These are phyloP conservation scores for Wickerhamiella sorbophila DNA, from an alignment of 805 yeast species.

Conservation along the genomic window DNA sequence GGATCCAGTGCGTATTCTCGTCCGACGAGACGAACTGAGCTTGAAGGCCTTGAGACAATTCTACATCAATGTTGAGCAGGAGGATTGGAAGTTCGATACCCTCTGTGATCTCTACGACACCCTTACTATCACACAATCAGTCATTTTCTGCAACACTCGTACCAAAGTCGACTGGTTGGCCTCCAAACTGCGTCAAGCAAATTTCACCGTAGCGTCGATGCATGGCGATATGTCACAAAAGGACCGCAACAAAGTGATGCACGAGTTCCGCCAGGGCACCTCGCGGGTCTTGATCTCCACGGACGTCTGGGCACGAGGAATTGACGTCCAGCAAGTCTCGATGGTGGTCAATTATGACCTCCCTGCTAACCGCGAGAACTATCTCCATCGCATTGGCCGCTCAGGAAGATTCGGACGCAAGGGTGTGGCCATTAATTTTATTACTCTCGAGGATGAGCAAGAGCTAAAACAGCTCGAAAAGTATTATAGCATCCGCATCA, in stretches of 20 bases:
- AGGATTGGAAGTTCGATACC: slow-evolving; percentile 88
- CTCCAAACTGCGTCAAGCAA: slow-evolving; percentile 58
- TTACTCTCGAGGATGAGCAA: slow-evolving; percentile 63
- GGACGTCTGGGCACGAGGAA: slow-evolving; percentile 96
- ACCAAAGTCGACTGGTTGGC: slow-evolving; percentile 87
- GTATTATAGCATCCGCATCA: slow-evolving; percentile 76
- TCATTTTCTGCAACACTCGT: slow-evolving; percentile 94
- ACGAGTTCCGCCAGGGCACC: slow-evolving; percentile 85
- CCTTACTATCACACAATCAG: slow-evolving; percentile 91
- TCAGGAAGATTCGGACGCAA: slow-evolving; percentile 97
- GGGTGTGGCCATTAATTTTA: slow-evolving; percentile 88
- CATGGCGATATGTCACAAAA: slow-evolving; percentile 95
- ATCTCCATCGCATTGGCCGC: slow-evolving; percentile 95
- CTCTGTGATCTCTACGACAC: slow-evolving; percentile 91
- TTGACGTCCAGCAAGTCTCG: slow-evolving; percentile 96
- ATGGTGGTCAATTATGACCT: slow-evolving; percentile 90
- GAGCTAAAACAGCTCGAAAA: slow-evolving; percentile 71
- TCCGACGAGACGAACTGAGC: slow-evolving; percentile 86
- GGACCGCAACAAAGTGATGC: slow-evolving; percentile 89
- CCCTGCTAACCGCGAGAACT: slow-evolving; percentile 87
- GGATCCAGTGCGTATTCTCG: slow-evolving; percentile 86
- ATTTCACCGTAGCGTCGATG: slow-evolving; percentile 89
- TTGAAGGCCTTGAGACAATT: slow-evolving; percentile 91
- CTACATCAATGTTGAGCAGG: slow-evolving; percentile 80
- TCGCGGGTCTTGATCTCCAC: slow-evolving; percentile 91